Conservation (phyloP, 305 asterid genomes). For the Withania somnifera region DNA sequence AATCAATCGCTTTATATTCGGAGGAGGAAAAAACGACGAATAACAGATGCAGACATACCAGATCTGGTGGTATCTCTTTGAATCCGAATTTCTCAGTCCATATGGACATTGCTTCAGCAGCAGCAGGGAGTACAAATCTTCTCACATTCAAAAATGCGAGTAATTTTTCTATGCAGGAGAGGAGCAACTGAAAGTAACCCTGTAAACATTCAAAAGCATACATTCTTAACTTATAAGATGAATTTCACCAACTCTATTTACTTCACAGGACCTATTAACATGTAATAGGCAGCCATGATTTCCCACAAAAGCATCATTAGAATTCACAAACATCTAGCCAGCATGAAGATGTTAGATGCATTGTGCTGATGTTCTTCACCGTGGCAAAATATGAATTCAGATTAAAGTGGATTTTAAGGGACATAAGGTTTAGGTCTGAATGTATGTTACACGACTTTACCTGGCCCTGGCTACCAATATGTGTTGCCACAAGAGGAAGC, state of each 20-base stretch:
- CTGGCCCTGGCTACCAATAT: slow-evolving; percentile 64
- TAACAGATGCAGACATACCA: slow-evolving; percentile 28
- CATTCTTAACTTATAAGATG: not conserved
- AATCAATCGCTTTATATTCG: too few species aligned
- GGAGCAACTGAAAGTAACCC: slow-evolving; percentile 82
- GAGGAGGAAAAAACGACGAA: too few species aligned
- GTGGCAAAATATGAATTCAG: not conserved
- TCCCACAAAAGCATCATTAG: not conserved
- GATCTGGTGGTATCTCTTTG: slow-evolving; percentile 46
- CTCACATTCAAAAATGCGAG: slow-evolving; percentile 58
- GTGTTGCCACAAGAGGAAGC: slow-evolving; percentile 93
- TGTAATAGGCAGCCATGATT: not conserved
- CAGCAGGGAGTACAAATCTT: slow-evolving; percentile 77
- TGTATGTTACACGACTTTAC: slow-evolving; percentile 17
- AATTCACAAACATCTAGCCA: not conserved
- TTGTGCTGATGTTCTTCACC: not conserved
- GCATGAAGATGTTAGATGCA: not conserved
- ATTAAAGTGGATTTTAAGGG: not conserved
- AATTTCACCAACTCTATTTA: not conserved
- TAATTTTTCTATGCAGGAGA: slow-evolving; percentile 79
- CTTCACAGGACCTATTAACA: too few species aligned
- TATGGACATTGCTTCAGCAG: slow-evolving; percentile 79
- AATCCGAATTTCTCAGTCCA: slow-evolving; percentile 91
- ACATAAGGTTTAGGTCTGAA: not conserved
- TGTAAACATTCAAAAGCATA: slow-evolving; percentile 16